These are phyloP conservation scores for Castanea mollissima DNA, from an alignment of 306 rosid species.

Conservation along the genomic window DNA sequence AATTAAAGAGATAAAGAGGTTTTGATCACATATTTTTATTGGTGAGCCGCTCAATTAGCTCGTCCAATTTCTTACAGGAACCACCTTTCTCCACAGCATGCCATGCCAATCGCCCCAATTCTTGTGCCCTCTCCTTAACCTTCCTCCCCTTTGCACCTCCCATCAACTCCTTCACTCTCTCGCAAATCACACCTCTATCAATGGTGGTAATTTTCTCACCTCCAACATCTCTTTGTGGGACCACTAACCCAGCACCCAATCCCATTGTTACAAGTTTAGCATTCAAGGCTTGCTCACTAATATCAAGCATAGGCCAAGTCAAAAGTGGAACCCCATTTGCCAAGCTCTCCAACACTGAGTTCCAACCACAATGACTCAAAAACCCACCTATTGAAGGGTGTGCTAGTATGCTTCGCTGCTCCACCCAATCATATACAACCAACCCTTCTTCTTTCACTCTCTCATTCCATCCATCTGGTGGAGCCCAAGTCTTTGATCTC, in stretches of 20 bases:
- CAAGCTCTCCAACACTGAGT: conserved; percentile 26
- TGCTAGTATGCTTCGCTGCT: conserved; percentile 20
- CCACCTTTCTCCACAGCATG: conserved; percentile 20
- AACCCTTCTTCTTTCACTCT: conserved; percentile 17
- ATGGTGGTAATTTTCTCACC: background rate
- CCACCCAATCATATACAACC: conserved; percentile 18
- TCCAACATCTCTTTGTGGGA: background rate
- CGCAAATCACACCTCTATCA: conserved; percentile 3
- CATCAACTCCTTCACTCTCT: conserved; percentile 29
- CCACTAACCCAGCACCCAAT: conserved; percentile 2
- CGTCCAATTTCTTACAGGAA: background rate
- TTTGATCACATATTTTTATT: background rate
- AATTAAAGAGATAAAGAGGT: too few species aligned
- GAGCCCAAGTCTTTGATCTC: conserved; percentile 18
- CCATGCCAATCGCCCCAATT: conserved; percentile 2
- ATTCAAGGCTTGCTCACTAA: conserved; percentile 23
- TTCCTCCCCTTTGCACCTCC: conserved; percentile 18
- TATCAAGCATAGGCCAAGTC: conserved; percentile 29
- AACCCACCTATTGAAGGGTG: conserved; percentile 12
- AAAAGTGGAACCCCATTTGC: conserved; percentile 28
- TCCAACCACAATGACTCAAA: conserved; percentile 42
- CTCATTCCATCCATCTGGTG: conserved; percentile 7
- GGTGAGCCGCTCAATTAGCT: background rate
- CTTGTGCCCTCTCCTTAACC: conserved; percentile 21
- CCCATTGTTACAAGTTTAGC: conserved; percentile 14